Conservation (phyloP, 2,329 filamentous ascomycete species). For the Microcera coccophila region DNA sequence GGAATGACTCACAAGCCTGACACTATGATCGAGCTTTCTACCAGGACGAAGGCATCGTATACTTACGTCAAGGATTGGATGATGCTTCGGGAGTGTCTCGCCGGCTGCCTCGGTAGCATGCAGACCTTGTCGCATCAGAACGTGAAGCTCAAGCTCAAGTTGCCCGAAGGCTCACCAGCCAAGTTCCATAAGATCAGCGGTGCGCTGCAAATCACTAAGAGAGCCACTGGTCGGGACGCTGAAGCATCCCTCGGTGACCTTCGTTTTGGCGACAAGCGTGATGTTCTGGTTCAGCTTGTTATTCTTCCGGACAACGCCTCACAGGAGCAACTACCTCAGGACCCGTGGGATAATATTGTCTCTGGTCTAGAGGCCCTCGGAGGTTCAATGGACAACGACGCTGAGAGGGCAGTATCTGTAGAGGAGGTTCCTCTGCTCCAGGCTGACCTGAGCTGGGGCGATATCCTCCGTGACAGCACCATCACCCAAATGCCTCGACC, state of each 20-base stretch:
- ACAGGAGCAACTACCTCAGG: constrained; percentile 82
- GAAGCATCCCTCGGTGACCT: constrained; percentile 90
- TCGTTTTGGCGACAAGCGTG: constrained; percentile 89
- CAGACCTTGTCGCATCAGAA: constrained; percentile 98
- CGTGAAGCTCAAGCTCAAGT: constrained; percentile 87
- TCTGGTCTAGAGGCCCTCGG: constrained; percentile 92
- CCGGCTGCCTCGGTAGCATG: constrained; percentile 84
- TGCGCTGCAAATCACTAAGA: constrained; percentile 91
- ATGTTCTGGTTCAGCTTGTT: constrained; percentile 89
- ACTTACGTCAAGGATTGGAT: constrained; percentile 99
- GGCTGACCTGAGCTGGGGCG: constrained; percentile 88
- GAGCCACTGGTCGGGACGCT: constrained; percentile 88
- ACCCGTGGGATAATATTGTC: constrained; percentile 96
- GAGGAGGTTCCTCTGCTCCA: constrained; percentile 95
- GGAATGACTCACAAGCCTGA: constrained; percentile 97
- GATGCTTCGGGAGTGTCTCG: constrained; percentile 96
- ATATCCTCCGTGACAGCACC: constrained; percentile 85
- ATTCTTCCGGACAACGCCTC: constrained; percentile 81
- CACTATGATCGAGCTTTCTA: constrained; percentile 96
- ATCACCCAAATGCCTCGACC: constrained; percentile 82
- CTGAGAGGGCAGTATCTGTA: constrained; percentile 76
- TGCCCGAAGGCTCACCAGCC: constrained; percentile 93
- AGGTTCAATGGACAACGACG: constrained; percentile 80
- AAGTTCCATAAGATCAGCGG: constrained; percentile 99
- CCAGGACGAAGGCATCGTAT: constrained; percentile 92